Percentiles rank a stretch among this genome's conserved stretches.
Conservation (phyloP, 208 protist genomes). For the Crithidia mellificae region DNA sequence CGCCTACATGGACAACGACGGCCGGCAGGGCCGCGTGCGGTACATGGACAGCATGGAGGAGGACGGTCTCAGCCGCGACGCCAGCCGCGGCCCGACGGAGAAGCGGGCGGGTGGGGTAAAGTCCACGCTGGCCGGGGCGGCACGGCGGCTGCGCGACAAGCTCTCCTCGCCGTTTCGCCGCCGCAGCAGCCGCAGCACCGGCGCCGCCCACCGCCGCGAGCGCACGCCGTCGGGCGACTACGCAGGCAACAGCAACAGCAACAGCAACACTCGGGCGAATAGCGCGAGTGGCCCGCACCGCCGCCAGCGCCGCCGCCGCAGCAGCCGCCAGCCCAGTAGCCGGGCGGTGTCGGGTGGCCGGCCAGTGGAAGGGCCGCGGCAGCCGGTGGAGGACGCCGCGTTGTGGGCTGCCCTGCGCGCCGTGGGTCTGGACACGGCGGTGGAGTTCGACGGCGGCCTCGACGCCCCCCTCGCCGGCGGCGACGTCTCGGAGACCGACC, state of each 20-base stretch:
- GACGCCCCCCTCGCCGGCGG: slow-evolving; percentile 56
- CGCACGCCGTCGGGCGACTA: neutral
- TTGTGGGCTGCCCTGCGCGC: slow-evolving; percentile 55
- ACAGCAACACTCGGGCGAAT: neutral
- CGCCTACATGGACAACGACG: slow-evolving; percentile 7
- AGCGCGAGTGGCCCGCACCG: neutral
- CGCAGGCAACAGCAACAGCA: neutral
- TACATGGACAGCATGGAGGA: slow-evolving; percentile 16
- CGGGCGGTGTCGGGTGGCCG: neutral
- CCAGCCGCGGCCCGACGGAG: neutral
- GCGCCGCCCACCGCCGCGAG: neutral
- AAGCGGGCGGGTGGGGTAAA: neutral
- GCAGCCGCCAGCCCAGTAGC: slow-evolving; percentile 3
- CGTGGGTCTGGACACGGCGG: slow-evolving; percentile 40
- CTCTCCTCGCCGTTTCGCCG: slow-evolving; percentile 5
- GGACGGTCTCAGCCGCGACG: slow-evolving; percentile 5
- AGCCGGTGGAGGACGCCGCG: slow-evolving; percentile 34
- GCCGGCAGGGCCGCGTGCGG: neutral
- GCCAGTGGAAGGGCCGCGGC: slow-evolving; percentile 8
- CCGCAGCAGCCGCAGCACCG: slow-evolving; percentile 6
- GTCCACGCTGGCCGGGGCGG: neutral
- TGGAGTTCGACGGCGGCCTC: slow-evolving; percentile 44
- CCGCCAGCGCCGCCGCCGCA: neutral
- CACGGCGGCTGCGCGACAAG: slow-evolving; percentile 13
- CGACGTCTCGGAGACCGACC: slow-evolving; percentile 35